Percentiles rank a stretch among this genome's conserved stretches.
Evolutionary conservation across 148 eudicot species (phyloP).

Genomic region (Fagopyrum esculentum): DNA sequence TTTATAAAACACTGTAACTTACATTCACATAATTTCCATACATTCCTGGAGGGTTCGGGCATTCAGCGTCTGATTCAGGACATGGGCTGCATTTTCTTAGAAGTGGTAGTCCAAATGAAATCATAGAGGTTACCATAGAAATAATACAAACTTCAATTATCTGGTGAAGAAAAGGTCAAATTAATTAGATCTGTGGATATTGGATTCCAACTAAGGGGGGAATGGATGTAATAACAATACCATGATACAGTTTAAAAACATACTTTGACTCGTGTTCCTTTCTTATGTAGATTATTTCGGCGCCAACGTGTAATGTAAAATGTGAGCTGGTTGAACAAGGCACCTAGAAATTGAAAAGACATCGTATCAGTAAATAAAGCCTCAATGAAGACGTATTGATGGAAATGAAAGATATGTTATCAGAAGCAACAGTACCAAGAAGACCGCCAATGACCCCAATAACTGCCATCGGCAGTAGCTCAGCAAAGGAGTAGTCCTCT

Average conservation of each 20-base stretch:
- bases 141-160: slow-evolving; percentile 86
- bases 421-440: slow-evolving; percentile 58
- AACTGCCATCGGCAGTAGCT: slow-evolving; percentile 94
- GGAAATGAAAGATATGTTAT: slow-evolving; percentile 1
- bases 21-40: slow-evolving; percentile 97
- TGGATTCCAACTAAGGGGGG: neutral
- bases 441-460: slow-evolving; percentile 98
- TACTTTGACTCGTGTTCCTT: slow-evolving; percentile 83
- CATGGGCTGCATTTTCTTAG: slow-evolving; percentile 86
- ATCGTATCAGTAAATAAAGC: neutral
- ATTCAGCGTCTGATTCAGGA: slow-evolving; percentile 75
- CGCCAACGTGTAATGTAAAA: slow-evolving; percentile 82
- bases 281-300: slow-evolving; percentile 87
- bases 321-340: slow-evolving; percentile 88
- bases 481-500: slow-evolving; percentile 96
- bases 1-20: slow-evolving; percentile 20
- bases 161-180: slow-evolving; percentile 29
- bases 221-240: neutral
- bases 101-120: slow-evolving; percentile 94
- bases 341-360: slow-evolving; percentile 42
- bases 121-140: slow-evolving; percentile 74
- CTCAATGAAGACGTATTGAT: neutral
- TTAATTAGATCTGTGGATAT: slow-evolving; percentile 12
- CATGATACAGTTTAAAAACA: slow-evolving; percentile 12
- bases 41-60: slow-evolving; percentile 95